Evolutionary conservation across 2,329 filamentous ascomycete genomes (phyloP), one percentile per base, ranked within the genome.

Genomic region (Diaporthe batatas): DNA sequence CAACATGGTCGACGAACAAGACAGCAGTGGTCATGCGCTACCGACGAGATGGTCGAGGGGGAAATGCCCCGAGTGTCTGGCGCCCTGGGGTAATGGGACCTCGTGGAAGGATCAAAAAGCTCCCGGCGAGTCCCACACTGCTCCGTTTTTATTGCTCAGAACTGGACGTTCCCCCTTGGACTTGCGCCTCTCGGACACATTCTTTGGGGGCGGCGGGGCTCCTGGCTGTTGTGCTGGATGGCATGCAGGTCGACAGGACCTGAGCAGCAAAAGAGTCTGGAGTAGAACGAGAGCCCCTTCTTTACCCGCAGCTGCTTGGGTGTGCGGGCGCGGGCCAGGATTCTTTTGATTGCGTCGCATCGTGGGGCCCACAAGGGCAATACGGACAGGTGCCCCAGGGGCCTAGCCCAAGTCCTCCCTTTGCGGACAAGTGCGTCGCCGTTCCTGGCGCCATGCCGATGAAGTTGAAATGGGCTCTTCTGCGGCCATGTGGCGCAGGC

Each of bases 361-460:
- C 55, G 32, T 51, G 36, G 42, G 68, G 44, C 55, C 68, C 68
- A 70, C 68, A 39, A 62, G 51, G 57, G 32, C 55, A 57, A 57
- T 53, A 39, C 36, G 36, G 36, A 39, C 12, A 42, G 55, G 44
- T 39, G 12, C 16, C 21, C 54, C 36, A 34, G 10, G 10, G 10
- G 29, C 12, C 21, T 36, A 4, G 25, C 54, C n/a, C n/a, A n/a
- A n/a, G n/a, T n/a, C n/a, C 25, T 32, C 44, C 39, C 23, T 44
- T 65, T 65, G 62, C 32, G 44, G 62, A 36, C 1, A 65, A 65
- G 44, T 47, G 44, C 54, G 42, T 39, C n/a, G 21, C 68, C 42
- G 68, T 70, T 42, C 57, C 68, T 53, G 68, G 44, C 49, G 44
- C 44, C 11, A 39, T 36, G 32, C 68, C n/a, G 12, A 39, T 42